Conservation (phyloP, 495 filamentous ascomycete genomes). For the Pseudotulostoma volvatum region DNA sequence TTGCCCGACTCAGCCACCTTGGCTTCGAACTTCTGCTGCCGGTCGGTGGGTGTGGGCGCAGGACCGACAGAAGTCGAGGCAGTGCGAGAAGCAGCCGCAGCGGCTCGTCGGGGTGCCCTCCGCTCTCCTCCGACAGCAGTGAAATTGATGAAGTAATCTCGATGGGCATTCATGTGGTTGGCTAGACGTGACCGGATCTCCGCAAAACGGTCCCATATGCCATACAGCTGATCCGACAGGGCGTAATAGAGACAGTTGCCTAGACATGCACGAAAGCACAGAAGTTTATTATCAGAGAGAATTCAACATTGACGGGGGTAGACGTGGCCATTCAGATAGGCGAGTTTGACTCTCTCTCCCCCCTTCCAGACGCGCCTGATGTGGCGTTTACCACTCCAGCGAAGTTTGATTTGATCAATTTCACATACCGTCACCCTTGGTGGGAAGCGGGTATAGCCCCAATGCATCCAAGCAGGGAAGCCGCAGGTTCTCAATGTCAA, state of each 20-base stretch:
- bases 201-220: constrained; percentile 38
- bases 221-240: constrained; percentile 58
- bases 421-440: constrained; percentile 31
- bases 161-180: constrained; percentile 43
- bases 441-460: constrained; percentile 27
- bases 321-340: not conserved
- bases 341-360: no score
- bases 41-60: constrained; percentile 36
- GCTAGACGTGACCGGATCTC: constrained; percentile 46
- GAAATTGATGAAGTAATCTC: constrained; percentile 50
- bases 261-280: constrained; percentile 13
- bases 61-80: constrained; percentile 11
- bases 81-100: constrained; percentile 21
- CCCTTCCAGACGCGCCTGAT: no score
- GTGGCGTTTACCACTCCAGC: no score
- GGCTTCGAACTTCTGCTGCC: constrained; percentile 44
- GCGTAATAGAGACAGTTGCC: constrained; percentile 69
- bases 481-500: constrained; percentile 11
- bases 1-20: constrained; percentile 45
- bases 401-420: no score
- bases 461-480: constrained; percentile 23
- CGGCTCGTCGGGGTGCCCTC: constrained; percentile 45
- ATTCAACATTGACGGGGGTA: no score
- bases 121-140: constrained; percentile 43
- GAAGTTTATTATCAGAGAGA: not conserved